A percentile compares a stretch with the other conserved stretches of the same genome.
Conservation (phyloP, 2,329 filamentous ascomycete genomes). For the Apiospora hydei region DNA sequence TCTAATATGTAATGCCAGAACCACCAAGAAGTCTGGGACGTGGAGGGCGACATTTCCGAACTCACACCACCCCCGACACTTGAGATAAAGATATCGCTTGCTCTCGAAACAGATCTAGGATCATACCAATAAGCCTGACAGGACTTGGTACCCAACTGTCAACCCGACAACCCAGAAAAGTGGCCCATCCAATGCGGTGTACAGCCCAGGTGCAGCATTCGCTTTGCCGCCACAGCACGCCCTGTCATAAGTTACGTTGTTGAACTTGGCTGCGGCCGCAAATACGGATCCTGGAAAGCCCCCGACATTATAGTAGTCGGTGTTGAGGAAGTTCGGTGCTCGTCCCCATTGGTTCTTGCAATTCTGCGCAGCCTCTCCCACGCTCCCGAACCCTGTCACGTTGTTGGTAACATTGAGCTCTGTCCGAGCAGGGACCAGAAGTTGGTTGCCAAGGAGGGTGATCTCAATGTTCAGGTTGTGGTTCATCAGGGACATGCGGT, state of each 20-base stretch:
- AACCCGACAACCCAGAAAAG: constrained; percentile 9
- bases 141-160: constrained; percentile 17
- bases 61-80: not conserved
- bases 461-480: constrained; percentile 89
- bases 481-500: constrained; percentile 82
- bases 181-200: constrained; percentile 1
- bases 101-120: not conserved
- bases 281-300: constrained; percentile 75
- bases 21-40: not conserved
- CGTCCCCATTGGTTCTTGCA: constrained; percentile 70
- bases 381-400: constrained; percentile 67
- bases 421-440: constrained; percentile 77
- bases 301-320: constrained; percentile 85
- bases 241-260: constrained; percentile 74
- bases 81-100: not conserved
- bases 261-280: constrained; percentile 72
- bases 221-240: constrained; percentile 61
- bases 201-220: constrained; percentile 29
- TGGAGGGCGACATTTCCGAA: not conserved
- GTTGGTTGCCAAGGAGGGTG: constrained; percentile 65
- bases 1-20: not conserved
- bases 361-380: constrained; percentile 69
- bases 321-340: constrained; percentile 79
- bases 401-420: constrained; percentile 77
- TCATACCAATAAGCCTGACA: constrained; percentile 1